These are phyloP conservation scores for Monosporascus sp. DNA, from an alignment of 2,329 filamentous ascomycete genomes.

Conservation along the genomic window DNA sequence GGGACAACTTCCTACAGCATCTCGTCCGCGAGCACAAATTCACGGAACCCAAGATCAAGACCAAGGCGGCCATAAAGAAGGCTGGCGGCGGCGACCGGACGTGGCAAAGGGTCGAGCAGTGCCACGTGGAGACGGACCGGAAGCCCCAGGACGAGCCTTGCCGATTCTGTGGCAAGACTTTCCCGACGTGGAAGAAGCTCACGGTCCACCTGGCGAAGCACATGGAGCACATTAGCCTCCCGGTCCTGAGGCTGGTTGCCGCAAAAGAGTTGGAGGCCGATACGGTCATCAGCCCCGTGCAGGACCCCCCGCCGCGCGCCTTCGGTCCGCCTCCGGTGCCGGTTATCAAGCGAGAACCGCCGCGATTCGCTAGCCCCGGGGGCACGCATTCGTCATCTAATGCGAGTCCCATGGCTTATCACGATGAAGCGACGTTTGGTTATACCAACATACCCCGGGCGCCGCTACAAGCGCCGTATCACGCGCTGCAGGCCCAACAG, in stretches of 20 bases:
- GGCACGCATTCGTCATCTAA: slow-evolving; percentile 11
- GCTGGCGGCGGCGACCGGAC: slow-evolving; percentile 56
- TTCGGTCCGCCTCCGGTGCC: slow-evolving; percentile 28
- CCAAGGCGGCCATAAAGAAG: slow-evolving; percentile 62
- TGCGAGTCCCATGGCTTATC: slow-evolving; percentile 15
- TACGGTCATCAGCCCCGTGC: slow-evolving; percentile 64
- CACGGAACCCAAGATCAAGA: slow-evolving; percentile 74
- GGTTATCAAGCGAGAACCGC: slow-evolving; percentile 27
- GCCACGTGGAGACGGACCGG: slow-evolving; percentile 63
- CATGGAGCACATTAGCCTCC: slow-evolving; percentile 87
- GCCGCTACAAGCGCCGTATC: slow-evolving; percentile 18
- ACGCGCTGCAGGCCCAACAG: slow-evolving; percentile 10
- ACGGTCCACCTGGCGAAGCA: slow-evolving; percentile 92
- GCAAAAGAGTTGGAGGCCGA: slow-evolving; percentile 50
- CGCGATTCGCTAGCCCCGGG: slow-evolving; percentile 13
- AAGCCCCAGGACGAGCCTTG: slow-evolving; percentile 73
- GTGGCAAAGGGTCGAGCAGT: slow-evolving; percentile 73
- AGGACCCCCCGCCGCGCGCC: slow-evolving; percentile 45
- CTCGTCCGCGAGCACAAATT: slow-evolving; percentile 88
- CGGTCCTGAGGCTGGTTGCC: slow-evolving; percentile 61
- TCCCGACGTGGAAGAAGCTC: slow-evolving; percentile 85
- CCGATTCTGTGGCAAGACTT: slow-evolving; percentile 78
- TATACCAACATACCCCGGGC: slow-evolving; percentile 13
- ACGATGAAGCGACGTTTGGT: slow-evolving; percentile 6
- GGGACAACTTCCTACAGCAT: slow-evolving; percentile 91